phyloP scores from a whole-genome alignment of 371 early-diverging fungal genomes.

The Cladochytrium tenue region DNA sequence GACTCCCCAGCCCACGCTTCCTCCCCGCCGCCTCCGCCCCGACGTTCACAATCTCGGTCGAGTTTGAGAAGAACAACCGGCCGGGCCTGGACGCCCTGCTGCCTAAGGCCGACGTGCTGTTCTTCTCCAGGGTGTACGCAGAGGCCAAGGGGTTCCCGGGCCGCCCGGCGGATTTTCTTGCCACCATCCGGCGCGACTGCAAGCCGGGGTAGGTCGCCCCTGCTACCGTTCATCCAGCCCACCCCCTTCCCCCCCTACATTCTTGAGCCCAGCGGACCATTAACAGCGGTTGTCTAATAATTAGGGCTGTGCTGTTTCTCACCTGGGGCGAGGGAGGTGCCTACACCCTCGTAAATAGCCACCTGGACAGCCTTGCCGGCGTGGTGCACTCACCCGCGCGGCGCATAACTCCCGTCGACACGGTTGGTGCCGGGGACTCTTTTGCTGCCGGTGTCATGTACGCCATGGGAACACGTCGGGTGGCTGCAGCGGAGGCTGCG shows the following conservation, averaged over 20 bases:
- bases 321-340: slow-evolving; percentile 66
- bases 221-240: background rate
- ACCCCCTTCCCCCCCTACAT: background rate
- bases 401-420: slow-evolving; percentile 48
- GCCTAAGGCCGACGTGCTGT: slow-evolving; percentile 64
- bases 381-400: slow-evolving; percentile 47
- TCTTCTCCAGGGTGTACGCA: slow-evolving; percentile 69
- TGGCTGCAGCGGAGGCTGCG: slow-evolving; percentile 20
- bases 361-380: slow-evolving; percentile 35
- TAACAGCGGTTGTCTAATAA: too few relatives aligned
- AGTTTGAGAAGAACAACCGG: slow-evolving; percentile 68
- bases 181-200: slow-evolving; percentile 40
- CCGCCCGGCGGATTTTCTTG: slow-evolving; percentile 43
- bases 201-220: slow-evolving; percentile 48
- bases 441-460: slow-evolving; percentile 67
- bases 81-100: slow-evolving; percentile 56
- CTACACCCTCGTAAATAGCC: slow-evolving; percentile 39
- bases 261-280: too few relatives aligned
- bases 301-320: slow-evolving; percentile 52
- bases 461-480: slow-evolving; percentile 40
- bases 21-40: slow-evolving; percentile 2
- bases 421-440: slow-evolving; percentile 72
- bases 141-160: slow-evolving; percentile 53
- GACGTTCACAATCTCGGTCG: slow-evolving; percentile 60
- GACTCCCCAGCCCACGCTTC: background rate